A percentile compares a stretch with the other conserved stretches of the same genome.
Evolutionary conservation across 2,329 filamentous ascomycete genomes (phyloP).

Genomic region (Aureobasidium pullulans): DNA sequence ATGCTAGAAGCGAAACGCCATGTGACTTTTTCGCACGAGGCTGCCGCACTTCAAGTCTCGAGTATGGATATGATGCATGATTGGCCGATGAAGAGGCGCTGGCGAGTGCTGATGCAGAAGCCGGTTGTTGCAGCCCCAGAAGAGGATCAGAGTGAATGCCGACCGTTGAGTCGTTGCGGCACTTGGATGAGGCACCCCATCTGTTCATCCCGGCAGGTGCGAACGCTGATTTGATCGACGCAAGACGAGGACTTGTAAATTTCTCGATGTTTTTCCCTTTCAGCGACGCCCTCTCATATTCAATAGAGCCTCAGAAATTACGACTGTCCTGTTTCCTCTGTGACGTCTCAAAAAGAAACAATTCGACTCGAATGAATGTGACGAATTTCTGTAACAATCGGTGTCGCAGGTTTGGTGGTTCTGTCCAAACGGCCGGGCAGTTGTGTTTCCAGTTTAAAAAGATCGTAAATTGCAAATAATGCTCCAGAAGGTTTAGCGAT

Average conservation of each 20-base stretch:
- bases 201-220: slow-evolving; percentile 4
- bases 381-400: slow-evolving; percentile 9
- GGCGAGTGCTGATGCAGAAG: neutral
- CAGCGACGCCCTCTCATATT: slow-evolving; percentile 1
- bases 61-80: neutral
- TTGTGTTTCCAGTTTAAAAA: neutral
- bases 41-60: neutral
- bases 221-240: neutral
- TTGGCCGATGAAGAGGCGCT: neutral
- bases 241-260: neutral
- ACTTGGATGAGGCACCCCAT: slow-evolving; percentile 1
- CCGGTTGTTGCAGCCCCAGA: neutral
- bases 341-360: neutral
- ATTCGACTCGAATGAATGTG: neutral
- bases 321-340: neutral
- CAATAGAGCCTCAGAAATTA: neutral
- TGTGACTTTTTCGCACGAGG: neutral
- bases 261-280: neutral
- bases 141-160: neutral
- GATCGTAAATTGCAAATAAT: neutral
- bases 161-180: slow-evolving; percentile 2
- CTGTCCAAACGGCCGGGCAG: neutral
- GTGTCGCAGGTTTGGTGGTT: slow-evolving; percentile 7
- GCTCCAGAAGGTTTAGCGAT: neutral
- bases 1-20: neutral